A percentile compares a stretch with the other conserved stretches of the same genome.
Evolutionary conservation across 2,329 filamentous ascomycete genomes (phyloP).

Genomic region (Emericellopsis atlantica): DNA sequence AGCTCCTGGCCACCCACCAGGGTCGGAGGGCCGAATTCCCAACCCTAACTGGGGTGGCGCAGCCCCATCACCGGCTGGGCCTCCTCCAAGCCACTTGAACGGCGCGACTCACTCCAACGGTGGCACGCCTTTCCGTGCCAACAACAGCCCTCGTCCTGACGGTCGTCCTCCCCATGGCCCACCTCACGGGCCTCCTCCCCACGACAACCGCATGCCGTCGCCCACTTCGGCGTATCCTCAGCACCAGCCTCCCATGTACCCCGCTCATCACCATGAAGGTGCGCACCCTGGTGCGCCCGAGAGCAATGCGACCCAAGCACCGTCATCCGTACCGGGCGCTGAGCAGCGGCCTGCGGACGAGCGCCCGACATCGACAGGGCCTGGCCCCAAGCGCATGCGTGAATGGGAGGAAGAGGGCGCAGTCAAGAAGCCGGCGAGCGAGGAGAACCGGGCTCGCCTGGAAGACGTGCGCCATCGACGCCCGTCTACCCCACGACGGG

Average conservation of each 20-base stretch:
- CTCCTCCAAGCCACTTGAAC: constrained; percentile 23
- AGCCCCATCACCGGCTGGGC: constrained; percentile 27
- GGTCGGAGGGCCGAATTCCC: constrained; percentile 41
- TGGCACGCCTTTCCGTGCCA: constrained; percentile 58
- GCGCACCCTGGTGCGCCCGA: constrained; percentile 49
- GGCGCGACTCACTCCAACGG: constrained; percentile 16
- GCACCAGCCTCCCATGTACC: constrained; percentile 49
- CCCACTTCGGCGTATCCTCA: constrained; percentile 77
- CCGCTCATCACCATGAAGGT: constrained; percentile 54
- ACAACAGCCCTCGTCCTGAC: constrained; percentile 72
- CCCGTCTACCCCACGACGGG: constrained; percentile 59
- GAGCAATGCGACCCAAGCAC: constrained; percentile 36
- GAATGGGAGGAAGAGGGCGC: constrained; percentile 84
- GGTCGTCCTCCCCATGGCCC: constrained; percentile 43
- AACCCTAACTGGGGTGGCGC: constrained; percentile 49
- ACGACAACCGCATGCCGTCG: constrained; percentile 83
- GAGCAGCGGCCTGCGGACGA: constrained; percentile 41
- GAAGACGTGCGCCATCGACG: constrained; percentile 76
- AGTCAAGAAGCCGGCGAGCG: constrained; percentile 76
- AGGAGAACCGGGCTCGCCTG: constrained; percentile 75
- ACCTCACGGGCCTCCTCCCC: constrained; percentile 21
- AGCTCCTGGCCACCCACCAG: constrained; percentile 26
- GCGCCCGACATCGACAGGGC: constrained; percentile 34
- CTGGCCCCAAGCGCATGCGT: constrained; percentile 69
- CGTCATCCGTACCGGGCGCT: constrained; percentile 40